phyloP scores from a whole-genome alignment of 1,284 basidiomycete species.

The Cutaneotrichosporon sp. region DNA sequence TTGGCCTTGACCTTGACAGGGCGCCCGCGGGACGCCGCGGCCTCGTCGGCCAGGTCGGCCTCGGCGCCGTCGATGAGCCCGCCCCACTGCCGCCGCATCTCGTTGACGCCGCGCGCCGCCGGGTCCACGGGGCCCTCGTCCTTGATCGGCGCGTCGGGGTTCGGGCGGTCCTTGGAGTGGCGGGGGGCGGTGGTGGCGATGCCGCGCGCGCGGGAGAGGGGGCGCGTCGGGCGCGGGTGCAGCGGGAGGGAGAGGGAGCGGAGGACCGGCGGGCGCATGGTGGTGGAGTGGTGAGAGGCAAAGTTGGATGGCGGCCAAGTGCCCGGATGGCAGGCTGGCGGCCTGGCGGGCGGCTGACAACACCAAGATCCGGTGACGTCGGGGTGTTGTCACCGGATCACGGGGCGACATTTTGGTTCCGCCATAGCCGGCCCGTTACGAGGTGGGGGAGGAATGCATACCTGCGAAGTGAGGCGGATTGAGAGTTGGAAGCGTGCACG shows the following conservation, averaged over 20 bases:
- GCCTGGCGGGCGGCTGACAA: too few relatives aligned
- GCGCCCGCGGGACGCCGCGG: background rate
- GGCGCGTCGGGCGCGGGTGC: background rate
- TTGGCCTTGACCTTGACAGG: background rate
- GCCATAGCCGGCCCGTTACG: too few relatives aligned
- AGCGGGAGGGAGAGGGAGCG: background rate
- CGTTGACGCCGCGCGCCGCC: conserved; percentile 5
- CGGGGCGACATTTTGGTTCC: too few relatives aligned
- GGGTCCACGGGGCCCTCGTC: background rate
- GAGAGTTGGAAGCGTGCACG: background rate
- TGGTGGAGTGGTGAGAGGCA: background rate
- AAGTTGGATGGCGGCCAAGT: background rate
- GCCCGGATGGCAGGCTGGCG: background rate
- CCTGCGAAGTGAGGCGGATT: too few relatives aligned
- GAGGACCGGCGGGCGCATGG: background rate
- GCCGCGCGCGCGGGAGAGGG: background rate
- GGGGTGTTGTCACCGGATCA: too few relatives aligned
- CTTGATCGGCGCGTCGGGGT: background rate
- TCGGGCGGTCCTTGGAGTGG: background rate
- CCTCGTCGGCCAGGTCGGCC: background rate
- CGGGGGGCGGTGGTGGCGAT: background rate
- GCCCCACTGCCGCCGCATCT: conserved; percentile 9
- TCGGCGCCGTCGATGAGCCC: conserved; percentile 3
- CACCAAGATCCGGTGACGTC: too few relatives aligned
- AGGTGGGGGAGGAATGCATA: too few relatives aligned